Evolutionary conservation across 2,329 filamentous ascomycete species (phyloP), one percentile per base, ranked within the genome.

Genomic region (Gaeumannomyces tritici): DNA sequence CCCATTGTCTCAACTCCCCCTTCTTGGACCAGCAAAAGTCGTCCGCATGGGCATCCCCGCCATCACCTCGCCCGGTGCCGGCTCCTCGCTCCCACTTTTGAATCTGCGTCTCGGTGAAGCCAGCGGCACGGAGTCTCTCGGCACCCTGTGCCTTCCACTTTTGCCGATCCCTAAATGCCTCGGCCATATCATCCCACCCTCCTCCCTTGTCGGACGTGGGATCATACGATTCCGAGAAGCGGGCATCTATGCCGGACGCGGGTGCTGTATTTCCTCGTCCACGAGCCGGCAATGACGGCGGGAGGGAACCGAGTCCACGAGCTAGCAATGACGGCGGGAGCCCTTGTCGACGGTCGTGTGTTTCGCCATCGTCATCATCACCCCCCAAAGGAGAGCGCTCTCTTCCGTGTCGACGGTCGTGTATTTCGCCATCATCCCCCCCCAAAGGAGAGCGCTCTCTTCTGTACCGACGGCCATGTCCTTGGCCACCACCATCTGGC

Each of bases 171-270:
- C 89, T 83, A 62, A 91, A 80, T 5, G 88, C 86, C 73, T 96
- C 91, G 1, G 95, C 78, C 0, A 89, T 86, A 68, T 90, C 84
- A 57, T 90, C 89, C 92, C 91, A 96, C 64, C 90, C 85, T 64
- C 88, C 86, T 31, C 31, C n/a, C n/a, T n/a, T n/a, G 67, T 90
- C 84, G n/a, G 76, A 71, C 8, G 74, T 80, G 0, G 83, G 81
- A 64, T 85, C 79, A 67, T 88, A 89, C 60, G 79, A 82, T 1
- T 85, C 77, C 1, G 89, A 87, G 73, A 97, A 98, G 61, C 90
- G 90, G 28, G 83, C 79, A 70, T 97, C 92, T 66, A 97, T 96
- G 12, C 83, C 86, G 29, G 86, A 87, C 6, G 77, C 74, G 1
- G 81, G 81, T 5, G 81, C 77, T 54, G 84, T 79, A 18, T 84